Conservation (phyloP, 202 grass and related monocot genomes). For the Carex sylvatica region DNA sequence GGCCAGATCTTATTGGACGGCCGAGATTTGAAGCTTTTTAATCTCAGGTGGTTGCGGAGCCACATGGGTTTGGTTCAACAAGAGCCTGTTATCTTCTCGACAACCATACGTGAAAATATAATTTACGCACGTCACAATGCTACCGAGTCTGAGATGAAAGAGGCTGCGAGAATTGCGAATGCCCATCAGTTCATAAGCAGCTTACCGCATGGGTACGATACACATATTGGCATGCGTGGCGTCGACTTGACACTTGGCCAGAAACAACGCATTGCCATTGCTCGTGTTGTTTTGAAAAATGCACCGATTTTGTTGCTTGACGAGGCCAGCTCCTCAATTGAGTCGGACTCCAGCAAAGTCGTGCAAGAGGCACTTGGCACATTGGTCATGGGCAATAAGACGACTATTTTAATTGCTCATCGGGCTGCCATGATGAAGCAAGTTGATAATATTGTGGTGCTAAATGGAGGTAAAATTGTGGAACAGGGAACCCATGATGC, state of each 20-base stretch:
- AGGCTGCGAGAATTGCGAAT: slow-evolving; percentile 90
- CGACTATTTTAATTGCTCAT: slow-evolving; percentile 89
- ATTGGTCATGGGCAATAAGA: slow-evolving; percentile 94
- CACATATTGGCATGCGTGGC: slow-evolving; percentile 84
- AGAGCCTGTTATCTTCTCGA: slow-evolving; percentile 97
- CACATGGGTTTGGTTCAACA: slow-evolving; percentile 93
- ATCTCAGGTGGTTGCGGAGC: slow-evolving; percentile 88
- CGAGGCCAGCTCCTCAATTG: slow-evolving; percentile 88
- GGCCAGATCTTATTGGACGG: slow-evolving; percentile 90
- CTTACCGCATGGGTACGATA: slow-evolving; percentile 92
- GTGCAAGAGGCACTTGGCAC: slow-evolving; percentile 92
- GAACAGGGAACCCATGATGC: slow-evolving; percentile 89
- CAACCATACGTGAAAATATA: slow-evolving; percentile 95
- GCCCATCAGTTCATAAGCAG: slow-evolving; percentile 96
- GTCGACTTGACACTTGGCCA: slow-evolving; percentile 92
- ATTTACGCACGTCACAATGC: slow-evolving; percentile 96
- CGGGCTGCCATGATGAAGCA: slow-evolving; percentile 91
- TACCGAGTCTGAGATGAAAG: slow-evolving; percentile 87
- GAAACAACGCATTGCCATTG: slow-evolving; percentile 91
- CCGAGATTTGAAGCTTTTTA: slow-evolving; percentile 83
- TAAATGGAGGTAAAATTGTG: slow-evolving; percentile 86
- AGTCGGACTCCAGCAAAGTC: slow-evolving; percentile 86
- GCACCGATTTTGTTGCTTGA: slow-evolving; percentile 88
- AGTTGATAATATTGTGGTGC: slow-evolving; percentile 85
- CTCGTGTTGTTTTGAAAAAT: slow-evolving; percentile 89